A percentile compares a stretch with the other conserved stretches of the same genome.
Conservation (phyloP, 768 basidiomycete species). For the Kwoniella heveanensis region DNA sequence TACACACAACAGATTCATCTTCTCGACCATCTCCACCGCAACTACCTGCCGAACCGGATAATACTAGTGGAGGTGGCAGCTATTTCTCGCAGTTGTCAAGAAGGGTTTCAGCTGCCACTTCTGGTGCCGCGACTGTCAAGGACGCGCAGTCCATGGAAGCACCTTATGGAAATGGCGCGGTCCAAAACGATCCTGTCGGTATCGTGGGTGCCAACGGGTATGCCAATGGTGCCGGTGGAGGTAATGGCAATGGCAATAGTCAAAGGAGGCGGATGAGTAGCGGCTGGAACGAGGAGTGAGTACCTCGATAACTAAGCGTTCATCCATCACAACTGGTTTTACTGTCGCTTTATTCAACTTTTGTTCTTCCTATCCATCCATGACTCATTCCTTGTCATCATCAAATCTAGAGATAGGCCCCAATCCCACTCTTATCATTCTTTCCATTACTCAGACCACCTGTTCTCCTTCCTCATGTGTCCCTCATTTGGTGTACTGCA, state of each 20-base stretch:
- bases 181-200: constrained; percentile 11
- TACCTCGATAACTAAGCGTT: neutral
- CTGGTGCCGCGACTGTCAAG: neutral
- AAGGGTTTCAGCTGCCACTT: constrained; percentile 7
- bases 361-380: neutral
- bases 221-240: neutral
- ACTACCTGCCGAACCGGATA: neutral
- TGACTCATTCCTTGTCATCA: neutral
- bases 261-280: constrained; percentile 6
- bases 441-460: neutral
- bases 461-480: neutral
- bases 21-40: neutral
- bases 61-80: constrained; percentile 5
- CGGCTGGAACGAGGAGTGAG: constrained; percentile 17
- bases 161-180: constrained; percentile 10
- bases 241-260: neutral
- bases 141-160: constrained; percentile 10
- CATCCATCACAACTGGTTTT: too few species aligned
- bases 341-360: neutral
- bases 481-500: neutral
- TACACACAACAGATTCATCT: constrained; percentile 7
- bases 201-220: neutral
- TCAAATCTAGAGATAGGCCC: neutral
- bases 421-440: neutral
- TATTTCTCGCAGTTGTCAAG: constrained; percentile 23